Conservation (phyloP, 176 grass and related monocot species). For the Avena eriantha region DNA sequence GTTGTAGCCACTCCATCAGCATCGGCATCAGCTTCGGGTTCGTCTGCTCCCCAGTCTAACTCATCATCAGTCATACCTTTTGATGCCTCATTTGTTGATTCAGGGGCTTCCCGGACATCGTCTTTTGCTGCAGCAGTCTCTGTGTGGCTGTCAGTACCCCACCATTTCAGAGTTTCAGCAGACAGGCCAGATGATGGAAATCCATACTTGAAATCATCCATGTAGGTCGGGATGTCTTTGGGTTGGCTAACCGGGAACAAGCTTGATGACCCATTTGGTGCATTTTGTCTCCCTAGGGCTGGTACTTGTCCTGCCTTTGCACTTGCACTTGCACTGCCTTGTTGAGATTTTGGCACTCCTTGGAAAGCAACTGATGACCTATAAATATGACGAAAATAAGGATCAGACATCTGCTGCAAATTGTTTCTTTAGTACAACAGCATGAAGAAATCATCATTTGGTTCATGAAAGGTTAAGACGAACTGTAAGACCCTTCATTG, state of each 20-base stretch:
- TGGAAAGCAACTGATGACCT: slow-evolving; percentile 48
- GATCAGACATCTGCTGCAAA: slow-evolving; percentile 21
- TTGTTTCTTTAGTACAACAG: slow-evolving; percentile 24
- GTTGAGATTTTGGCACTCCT: slow-evolving; percentile 52
- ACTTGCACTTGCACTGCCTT: slow-evolving; percentile 24
- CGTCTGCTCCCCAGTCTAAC: slow-evolving; percentile 65
- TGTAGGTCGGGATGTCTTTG: slow-evolving; percentile 78
- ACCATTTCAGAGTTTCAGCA: slow-evolving; percentile 72
- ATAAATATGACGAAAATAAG: slow-evolving; percentile 34
- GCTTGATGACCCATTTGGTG: slow-evolving; percentile 36
- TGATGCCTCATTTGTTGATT: slow-evolving; percentile 48
- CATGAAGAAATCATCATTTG: slow-evolving; percentile 12
- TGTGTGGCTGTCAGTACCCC: slow-evolving; percentile 52
- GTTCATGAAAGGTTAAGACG: slow-evolving; percentile 11
- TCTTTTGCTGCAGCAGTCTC: slow-evolving; percentile 50
- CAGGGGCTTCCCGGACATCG: slow-evolving; percentile 36
- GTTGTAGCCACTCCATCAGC: slow-evolving; percentile 26
- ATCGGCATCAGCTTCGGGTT: slow-evolving; percentile 39
- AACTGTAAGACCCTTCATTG: background rate
- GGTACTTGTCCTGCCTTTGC: slow-evolving; percentile 36
- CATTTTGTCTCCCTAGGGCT: slow-evolving; percentile 43
- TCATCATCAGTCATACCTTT: slow-evolving; percentile 59
- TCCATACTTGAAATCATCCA: slow-evolving; percentile 93
- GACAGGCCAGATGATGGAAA: slow-evolving; percentile 78
- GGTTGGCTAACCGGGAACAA: slow-evolving; percentile 56